phyloP scores from a whole-genome alignment of 192 early-diverging fungal genomes.

The Podila horticola region DNA sequence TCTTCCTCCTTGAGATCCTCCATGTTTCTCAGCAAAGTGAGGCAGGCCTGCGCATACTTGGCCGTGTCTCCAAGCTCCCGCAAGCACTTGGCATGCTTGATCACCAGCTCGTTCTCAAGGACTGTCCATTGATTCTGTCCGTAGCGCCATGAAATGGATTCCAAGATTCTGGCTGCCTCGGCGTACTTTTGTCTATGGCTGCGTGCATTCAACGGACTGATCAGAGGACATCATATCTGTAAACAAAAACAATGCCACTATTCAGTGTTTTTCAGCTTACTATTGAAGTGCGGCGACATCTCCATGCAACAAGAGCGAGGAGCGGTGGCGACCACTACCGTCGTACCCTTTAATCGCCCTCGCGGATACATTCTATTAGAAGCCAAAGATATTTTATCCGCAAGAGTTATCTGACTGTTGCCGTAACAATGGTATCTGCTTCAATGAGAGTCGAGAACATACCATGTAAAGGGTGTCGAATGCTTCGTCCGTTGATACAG shows the following conservation, averaged over 20 bases:
- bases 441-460: conserved; percentile 6
- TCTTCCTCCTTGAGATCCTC: conserved; percentile 57
- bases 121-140: conserved; percentile 69
- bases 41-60: conserved; percentile 59
- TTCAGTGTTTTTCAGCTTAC: conserved; percentile 55
- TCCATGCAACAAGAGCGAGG: conserved; percentile 70
- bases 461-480: conserved; percentile 86
- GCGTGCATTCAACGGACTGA: neutral
- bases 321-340: conserved; percentile 65
- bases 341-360: conserved; percentile 80
- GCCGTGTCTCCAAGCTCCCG: conserved; percentile 60
- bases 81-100: conserved; percentile 74
- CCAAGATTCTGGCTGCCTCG: conserved; percentile 71
- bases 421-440: neutral
- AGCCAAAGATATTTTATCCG: neutral
- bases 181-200: conserved; percentile 67
- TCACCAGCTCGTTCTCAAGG: conserved; percentile 72
- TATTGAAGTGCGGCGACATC: conserved; percentile 83
- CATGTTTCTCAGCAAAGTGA: conserved; percentile 62
- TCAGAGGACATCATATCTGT: neutral
- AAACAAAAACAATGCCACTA: neutral
- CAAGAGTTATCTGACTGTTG: neutral
- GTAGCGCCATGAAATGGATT: conserved; percentile 66
- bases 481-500: conserved; percentile 61
- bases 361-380: conserved; percentile 64